Percentiles rank a stretch among this genome's conserved stretches.
These are phyloP conservation scores for Leishmania major DNA, from an alignment of 208 protist species.

Conservation along the genomic window DNA sequence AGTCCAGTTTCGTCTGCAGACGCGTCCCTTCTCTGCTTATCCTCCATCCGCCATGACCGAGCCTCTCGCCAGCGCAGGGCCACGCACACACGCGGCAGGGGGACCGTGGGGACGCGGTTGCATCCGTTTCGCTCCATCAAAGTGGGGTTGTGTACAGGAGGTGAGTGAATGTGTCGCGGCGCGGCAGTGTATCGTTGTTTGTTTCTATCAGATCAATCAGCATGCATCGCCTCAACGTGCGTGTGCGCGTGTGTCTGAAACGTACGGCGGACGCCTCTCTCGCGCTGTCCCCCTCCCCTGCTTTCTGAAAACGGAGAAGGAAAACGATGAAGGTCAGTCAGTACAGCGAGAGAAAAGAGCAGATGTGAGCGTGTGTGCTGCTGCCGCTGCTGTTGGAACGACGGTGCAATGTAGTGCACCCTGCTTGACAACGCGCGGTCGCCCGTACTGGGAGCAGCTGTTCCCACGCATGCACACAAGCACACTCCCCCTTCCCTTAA, in stretches of 20 bases:
- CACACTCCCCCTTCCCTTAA: not conserved
- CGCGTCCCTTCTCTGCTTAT: not conserved
- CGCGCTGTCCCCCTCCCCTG: too few relatives aligned
- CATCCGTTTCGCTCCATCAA: constrained; percentile 8
- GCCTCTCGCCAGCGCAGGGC: constrained; percentile 32
- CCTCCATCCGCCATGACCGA: constrained; percentile 5
- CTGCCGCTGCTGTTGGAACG: not conserved
- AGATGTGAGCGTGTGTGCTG: not conserved
- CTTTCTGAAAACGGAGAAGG: too few relatives aligned
- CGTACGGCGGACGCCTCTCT: not conserved
- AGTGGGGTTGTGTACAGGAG: not conserved
- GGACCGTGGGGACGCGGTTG: not conserved
- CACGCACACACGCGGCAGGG: constrained; percentile 20
- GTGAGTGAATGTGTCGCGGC: not conserved
- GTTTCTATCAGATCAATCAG: not conserved
- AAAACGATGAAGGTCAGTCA: not conserved
- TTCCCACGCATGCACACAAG: not conserved
- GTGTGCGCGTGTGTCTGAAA: not conserved
- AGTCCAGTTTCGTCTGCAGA: not conserved
- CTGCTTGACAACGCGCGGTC: not conserved
- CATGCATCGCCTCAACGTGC: not conserved
- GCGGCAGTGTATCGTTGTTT: not conserved
- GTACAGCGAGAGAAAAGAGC: not conserved
- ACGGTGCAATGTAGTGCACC: not conserved
- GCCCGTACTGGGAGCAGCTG: not conserved